Base-by-base conservation (phyloP, 768 basidiomycete genomes). In the Tulasnella sp. region DNA sequence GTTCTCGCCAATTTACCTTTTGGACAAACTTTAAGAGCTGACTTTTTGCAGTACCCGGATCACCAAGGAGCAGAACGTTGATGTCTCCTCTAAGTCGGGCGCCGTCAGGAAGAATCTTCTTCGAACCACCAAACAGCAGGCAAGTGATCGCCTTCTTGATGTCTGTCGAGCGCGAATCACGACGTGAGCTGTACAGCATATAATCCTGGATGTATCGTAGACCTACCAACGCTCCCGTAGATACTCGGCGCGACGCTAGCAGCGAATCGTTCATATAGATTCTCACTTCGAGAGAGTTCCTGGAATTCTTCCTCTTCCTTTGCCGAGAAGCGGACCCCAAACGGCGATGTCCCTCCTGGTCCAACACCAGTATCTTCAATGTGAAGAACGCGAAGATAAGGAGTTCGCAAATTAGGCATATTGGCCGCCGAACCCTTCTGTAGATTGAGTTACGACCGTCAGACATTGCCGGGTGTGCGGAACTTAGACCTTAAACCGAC, bases 1-100 rank as follows among this genome's bases (percentile, higher is more conserved):
- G 37, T 71, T 71, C 40, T 25, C 31, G 29, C 38, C 1, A 73
- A 71, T 79, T 67, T 58, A 91, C 91, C 85, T 99, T 99, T 82
- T 99, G 97, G 15, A 99, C 97, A 79, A 99, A 99, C 81, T 99
- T 99, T 78, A 99, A 89, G 80, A 99, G 85, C 81, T 99, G 97
- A 85, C 92, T 94, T 83, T 99, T 99, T 29, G 97, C 97, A 17
- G 97, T 99, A 84, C 97, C 97, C 9, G 97, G 97, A 82, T 99
- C 97, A 83, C 97, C 97, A 37, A 99, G 88, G 36, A 99, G 84
- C 12, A 99, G 85, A 25, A 99, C 97, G 82, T 99, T 99, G 82
- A 99, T 99, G 81, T 99, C 97, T 14, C 97, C 97, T 82, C 97
- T 88, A 54, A 99, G 84, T 39, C 97, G 88, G 94, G 98, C 96